Conservation (phyloP, 345 rosid genomes). For the Adansonia digitata region DNA sequence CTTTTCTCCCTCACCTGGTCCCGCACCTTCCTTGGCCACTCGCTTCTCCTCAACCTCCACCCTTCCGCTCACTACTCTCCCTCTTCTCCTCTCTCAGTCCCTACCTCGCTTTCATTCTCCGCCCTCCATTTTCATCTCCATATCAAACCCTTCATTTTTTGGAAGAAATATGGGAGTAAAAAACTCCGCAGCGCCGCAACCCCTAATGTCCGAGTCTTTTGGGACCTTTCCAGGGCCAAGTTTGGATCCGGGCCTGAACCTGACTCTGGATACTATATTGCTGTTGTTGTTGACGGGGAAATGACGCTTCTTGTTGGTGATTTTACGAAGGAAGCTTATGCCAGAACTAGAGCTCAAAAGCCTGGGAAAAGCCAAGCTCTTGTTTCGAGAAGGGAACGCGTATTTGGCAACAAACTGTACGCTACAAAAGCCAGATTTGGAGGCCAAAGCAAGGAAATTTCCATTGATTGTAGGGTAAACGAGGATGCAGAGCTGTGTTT, state of each 20-base stretch:
- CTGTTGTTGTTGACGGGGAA: slow-evolving; percentile 66
- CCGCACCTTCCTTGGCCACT: slow-evolving; percentile 63
- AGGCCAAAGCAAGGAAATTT: slow-evolving; percentile 57
- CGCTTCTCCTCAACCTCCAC: slow-evolving; percentile 70
- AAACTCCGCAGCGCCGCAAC: slow-evolving; percentile 21
- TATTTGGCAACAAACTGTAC: slow-evolving; percentile 62
- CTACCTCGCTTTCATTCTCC: slow-evolving; percentile 43
- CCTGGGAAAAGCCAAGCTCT: slow-evolving; percentile 39
- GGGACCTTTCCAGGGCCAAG: slow-evolving; percentile 75
- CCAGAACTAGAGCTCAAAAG: slow-evolving; percentile 41
- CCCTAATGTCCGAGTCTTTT: slow-evolving; percentile 46
- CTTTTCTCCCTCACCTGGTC: slow-evolving; percentile 89
- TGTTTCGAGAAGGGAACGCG: slow-evolving; percentile 73
- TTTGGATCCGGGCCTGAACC: slow-evolving; percentile 89
- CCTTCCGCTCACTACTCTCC: slow-evolving; percentile 28
- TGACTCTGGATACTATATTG: slow-evolving; percentile 67
- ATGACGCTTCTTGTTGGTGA: slow-evolving; percentile 77
- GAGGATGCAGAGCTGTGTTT: slow-evolving; percentile 62
- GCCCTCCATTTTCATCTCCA: slow-evolving; percentile 62
- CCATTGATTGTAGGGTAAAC: slow-evolving; percentile 56
- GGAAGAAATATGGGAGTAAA: slow-evolving; percentile 77
- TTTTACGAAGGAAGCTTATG: slow-evolving; percentile 48
- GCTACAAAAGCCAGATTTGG: slow-evolving; percentile 67
- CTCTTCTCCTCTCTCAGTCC: slow-evolving; percentile 35
- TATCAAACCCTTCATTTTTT: slow-evolving; percentile 62